Base-by-base conservation (phyloP, 306 rosid species). In the Trichosanthes cucumerina region DNA sequence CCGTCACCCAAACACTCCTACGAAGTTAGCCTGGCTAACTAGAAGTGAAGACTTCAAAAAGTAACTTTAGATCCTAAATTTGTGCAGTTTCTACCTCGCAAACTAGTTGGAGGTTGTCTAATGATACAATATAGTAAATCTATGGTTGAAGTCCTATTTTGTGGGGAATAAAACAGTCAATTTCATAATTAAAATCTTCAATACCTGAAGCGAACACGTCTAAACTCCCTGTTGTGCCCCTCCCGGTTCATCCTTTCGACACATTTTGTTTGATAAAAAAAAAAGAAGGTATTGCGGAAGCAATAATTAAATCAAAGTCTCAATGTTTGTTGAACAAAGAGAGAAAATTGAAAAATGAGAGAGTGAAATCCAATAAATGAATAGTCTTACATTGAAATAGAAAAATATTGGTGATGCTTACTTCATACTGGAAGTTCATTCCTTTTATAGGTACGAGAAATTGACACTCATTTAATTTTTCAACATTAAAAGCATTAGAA, bases 191-290 rank as follows among this genome's bases (percentile, higher is more conserved):
- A 7, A 33, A 47, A 36, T 31, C 15, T 1, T 33, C 34, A 13
- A 77, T 57, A 76, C 98, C 98, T 94, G 88, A 92, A 94, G 44
- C 98, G 86, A 75, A 94, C 98, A 2, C 91, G 96, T 83, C 97
- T 84, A 65, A 94, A 94, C 81, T 94, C 98, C 82, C 95, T 83
- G 65, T 85, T 23, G 3, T 33, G 93, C 86, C 84, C 97, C 94
- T 75, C 98, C 97, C 4, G 92, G 97, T 85, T 91, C 98, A 75
- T 92, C 98, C 86, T 90, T 76, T 93, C 97, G 50, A 89, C 91
- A 92, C 96, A 93, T 82, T 91, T 97, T n/a, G n/a, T n/a, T n/a
- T n/a, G n/a, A n/a, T n/a, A n/a, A n/a, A n/a, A n/a, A n/a, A n/a
- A n/a, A n/a, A n/a, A n/a, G n/a, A n/a, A n/a, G n/a, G n/a, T n/a